Evolutionary conservation across 495 filamentous ascomycete genomes (phyloP).

Genomic region (Xylaria palmicola): DNA sequence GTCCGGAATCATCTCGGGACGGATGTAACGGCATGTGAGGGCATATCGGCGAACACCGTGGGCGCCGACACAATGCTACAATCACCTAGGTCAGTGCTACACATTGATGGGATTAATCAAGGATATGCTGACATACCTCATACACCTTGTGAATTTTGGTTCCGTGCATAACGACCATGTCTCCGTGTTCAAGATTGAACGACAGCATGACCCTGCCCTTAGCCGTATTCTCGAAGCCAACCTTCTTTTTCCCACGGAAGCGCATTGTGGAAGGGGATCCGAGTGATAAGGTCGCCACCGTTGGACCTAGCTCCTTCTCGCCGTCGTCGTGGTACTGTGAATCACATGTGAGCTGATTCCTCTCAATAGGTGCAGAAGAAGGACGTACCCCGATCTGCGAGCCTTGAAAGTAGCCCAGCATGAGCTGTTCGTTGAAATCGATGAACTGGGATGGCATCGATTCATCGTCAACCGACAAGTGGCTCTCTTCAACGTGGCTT

Average conservation of each 20-base stretch:
- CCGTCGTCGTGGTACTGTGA: constrained; percentile 82
- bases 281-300: constrained; percentile 72
- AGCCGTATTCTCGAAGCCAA: constrained; percentile 36
- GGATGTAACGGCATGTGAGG: constrained; percentile 57
- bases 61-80: constrained; percentile 61
- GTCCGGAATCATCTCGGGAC: constrained; percentile 39
- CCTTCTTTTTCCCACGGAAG: constrained; percentile 65
- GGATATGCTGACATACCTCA: constrained; percentile 52
- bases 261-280: constrained; percentile 67
- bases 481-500: constrained; percentile 10
- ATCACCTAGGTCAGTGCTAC: constrained; percentile 8
- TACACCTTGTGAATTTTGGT: constrained; percentile 66
- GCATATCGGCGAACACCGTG: constrained; percentile 64
- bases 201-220: constrained; percentile 33
- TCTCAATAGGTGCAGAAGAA: background rate
- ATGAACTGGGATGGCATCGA: constrained; percentile 22
- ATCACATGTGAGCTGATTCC: constrained; percentile 23
- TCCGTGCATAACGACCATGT: constrained; percentile 83
- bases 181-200: constrained; percentile 65
- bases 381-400: constrained; percentile 65
- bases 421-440: constrained; percentile 73
- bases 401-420: constrained; percentile 71
- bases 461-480: background rate
- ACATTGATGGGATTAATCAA: constrained; percentile 18
- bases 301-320: constrained; percentile 70